Percentiles rank a stretch among this genome's conserved stretches.
Conservation (phyloP, 192 early-diverging fungal genomes). For the Lunasporangiospora selenospora region DNA sequence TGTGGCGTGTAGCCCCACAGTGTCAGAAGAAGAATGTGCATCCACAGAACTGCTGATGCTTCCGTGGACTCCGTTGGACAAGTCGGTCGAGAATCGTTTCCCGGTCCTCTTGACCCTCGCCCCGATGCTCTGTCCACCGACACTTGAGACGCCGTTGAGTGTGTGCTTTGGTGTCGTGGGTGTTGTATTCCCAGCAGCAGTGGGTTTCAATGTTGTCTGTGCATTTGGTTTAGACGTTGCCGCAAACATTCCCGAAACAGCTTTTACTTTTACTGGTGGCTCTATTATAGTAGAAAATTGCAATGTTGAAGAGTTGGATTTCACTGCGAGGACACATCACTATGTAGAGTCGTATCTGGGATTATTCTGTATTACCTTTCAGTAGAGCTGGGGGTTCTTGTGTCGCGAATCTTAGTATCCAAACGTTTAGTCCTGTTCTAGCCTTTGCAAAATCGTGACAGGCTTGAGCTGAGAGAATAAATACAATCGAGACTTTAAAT, state of each 20-base stretch:
- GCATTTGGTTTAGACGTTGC: not conserved
- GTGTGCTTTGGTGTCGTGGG: slow-evolving; percentile 2
- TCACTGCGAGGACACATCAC: no score
- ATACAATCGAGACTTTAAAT: no score
- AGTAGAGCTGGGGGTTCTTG: slow-evolving; percentile 38
- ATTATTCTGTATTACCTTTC: slow-evolving; percentile 14
- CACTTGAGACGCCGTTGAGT: slow-evolving; percentile 6
- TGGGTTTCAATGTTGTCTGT: not conserved
- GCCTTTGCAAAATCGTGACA: slow-evolving; percentile 36
- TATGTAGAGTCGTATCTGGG: not conserved
- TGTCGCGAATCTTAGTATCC: slow-evolving; percentile 34
- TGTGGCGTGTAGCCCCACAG: no score
- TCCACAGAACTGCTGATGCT: no score
- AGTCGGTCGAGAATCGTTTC: slow-evolving; percentile 34
- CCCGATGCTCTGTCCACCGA: slow-evolving; percentile 12
- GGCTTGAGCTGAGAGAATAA: slow-evolving; percentile 14
- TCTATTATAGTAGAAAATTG: no score
- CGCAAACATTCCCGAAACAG: slow-evolving; percentile 15
- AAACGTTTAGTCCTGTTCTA: slow-evolving; percentile 27
- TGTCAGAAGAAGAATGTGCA: no score
- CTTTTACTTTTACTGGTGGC: slow-evolving; percentile 31
- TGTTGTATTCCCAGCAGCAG: slow-evolving; percentile 10
- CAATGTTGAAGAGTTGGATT: no score
- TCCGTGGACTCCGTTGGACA: slow-evolving; percentile 1
- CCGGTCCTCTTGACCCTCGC: slow-evolving; percentile 38